Evolutionary conservation across 306 rosid genomes (phyloP).

Genomic region (Citrullus colocynthis): DNA sequence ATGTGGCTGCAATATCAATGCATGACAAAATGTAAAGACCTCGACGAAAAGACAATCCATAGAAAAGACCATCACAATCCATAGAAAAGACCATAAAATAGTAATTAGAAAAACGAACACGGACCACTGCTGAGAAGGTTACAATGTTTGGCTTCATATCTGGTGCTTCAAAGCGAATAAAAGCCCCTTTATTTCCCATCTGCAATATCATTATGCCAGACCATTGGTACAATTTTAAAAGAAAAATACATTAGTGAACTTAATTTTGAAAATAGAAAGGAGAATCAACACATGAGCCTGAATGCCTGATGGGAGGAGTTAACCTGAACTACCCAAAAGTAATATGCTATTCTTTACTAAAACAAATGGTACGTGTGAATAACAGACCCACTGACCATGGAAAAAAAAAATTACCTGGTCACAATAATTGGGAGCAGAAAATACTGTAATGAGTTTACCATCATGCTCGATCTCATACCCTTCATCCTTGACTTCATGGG

Average conservation of each 20-base stretch:
- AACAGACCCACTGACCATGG: background rate
- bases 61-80: background rate
- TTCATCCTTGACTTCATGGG: slow-evolving; percentile 99
- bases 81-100: background rate
- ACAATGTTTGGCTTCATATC: slow-evolving; percentile 79
- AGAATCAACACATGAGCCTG: background rate
- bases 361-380: background rate
- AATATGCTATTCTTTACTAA: background rate
- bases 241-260: background rate
- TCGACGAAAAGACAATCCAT: background rate
- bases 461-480: slow-evolving; percentile 96
- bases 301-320: too few relatives aligned
- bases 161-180: slow-evolving; percentile 85
- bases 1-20: slow-evolving; percentile 63
- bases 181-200: slow-evolving; percentile 99
- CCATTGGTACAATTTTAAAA: background rate
- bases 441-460: slow-evolving; percentile 94
- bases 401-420: slow-evolving; percentile 62
- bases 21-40: background rate
- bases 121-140: slow-evolving; percentile 85
- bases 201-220: slow-evolving; percentile 21
- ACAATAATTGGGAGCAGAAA: slow-evolving; percentile 99
- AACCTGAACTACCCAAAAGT: too few relatives aligned
- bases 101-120: slow-evolving; percentile 16
- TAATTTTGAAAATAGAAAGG: background rate